A percentile compares a stretch with the other conserved stretches of the same genome.
phyloP scores from a whole-genome alignment of 2,329 filamentous ascomycete species.

The Hirsutella minnesotensis region DNA sequence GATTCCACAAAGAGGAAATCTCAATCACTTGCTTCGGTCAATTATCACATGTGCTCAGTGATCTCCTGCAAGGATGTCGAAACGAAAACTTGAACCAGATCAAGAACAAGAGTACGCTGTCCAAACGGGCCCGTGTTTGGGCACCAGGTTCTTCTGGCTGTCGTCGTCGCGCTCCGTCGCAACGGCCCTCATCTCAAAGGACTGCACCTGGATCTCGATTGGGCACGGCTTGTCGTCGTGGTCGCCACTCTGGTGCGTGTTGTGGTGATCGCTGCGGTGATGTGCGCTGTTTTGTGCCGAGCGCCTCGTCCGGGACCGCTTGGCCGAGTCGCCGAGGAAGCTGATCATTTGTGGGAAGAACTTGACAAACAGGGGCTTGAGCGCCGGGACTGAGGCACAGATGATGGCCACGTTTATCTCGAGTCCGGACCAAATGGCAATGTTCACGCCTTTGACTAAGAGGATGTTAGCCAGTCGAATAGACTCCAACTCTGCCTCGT shows the following conservation, averaged over 20 bases:
- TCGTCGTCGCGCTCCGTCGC: conserved; percentile 3
- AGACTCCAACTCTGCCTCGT: conserved; percentile 19
- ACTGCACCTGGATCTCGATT: conserved; percentile 6
- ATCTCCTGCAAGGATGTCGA: too few relatives aligned
- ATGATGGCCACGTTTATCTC: too few relatives aligned
- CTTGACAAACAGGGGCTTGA: conserved; percentile 19
- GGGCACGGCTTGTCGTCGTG: neutral
- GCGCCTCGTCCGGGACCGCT: neutral
- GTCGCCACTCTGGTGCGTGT: too few relatives aligned
- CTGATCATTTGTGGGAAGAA: conserved; percentile 10
- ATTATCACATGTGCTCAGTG: too few relatives aligned
- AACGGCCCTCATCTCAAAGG: conserved; percentile 10
- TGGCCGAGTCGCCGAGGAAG: conserved; percentile 4
- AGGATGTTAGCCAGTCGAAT: too few relatives aligned
- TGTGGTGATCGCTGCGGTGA: conserved; percentile 1
- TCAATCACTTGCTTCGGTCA: too few relatives aligned
- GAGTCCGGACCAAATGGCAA: too few relatives aligned
- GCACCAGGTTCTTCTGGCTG: conserved; percentile 5
- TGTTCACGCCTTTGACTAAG: too few relatives aligned
- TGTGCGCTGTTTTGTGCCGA: conserved; percentile 2
- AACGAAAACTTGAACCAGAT: too few relatives aligned
- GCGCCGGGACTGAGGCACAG: conserved; percentile 11
- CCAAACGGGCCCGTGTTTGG: neutral
- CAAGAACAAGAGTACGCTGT: neutral
- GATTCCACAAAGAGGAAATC: too few relatives aligned